Evolutionary conservation across 768 basidiomycete species (phyloP), one percentile per base, ranked within the genome.

Genomic region (Phaeotremella fagi): DNA sequence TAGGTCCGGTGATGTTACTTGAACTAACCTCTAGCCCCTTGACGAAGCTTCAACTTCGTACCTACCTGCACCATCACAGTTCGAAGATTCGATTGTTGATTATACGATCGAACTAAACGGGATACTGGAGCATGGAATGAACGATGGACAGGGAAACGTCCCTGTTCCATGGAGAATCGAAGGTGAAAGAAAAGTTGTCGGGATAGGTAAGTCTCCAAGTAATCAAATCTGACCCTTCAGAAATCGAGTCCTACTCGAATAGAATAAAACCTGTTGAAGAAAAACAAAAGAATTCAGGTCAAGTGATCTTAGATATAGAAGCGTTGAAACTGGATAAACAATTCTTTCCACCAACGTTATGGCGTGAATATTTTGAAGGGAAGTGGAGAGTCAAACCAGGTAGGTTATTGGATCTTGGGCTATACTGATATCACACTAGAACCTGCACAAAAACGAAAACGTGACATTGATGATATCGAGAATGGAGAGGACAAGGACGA

Each of bases 221-320:
- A 9, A n/a, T 24, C 45, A 5, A 28, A 14, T 47, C 43, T 9
- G 26, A 29, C 20, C 38, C 11, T 9, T 41, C 38, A 69, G 69
- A 71, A 46, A 71, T 71, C 51, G 69, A 71, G 42, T 55, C 64
- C 3, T 71, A 56, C 26, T 65, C 69, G 12, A 66, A 68, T 27
- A 46, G 62, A 11, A 52, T 60, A 41, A 59, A 57, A 28, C 25
- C 54, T 5, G 42, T 31, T 18, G 24, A 33, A 16, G 31, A 20
- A n/a, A 16, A 25, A 11, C 22, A 44, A 1, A 3, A n/a, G 22
- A 12, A 37, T 12, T 25, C 54, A 3, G 52, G 61, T 7, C 56
- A 52, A 38, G 45, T 50, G 9, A 37, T 48, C 24, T 41, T 67
- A 0, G 62, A 71, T 26, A 50, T 64, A 6, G 45, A n/a, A 15